phyloP scores from a whole-genome alignment of 208 protist genomes.

The Willaertia magna region DNA sequence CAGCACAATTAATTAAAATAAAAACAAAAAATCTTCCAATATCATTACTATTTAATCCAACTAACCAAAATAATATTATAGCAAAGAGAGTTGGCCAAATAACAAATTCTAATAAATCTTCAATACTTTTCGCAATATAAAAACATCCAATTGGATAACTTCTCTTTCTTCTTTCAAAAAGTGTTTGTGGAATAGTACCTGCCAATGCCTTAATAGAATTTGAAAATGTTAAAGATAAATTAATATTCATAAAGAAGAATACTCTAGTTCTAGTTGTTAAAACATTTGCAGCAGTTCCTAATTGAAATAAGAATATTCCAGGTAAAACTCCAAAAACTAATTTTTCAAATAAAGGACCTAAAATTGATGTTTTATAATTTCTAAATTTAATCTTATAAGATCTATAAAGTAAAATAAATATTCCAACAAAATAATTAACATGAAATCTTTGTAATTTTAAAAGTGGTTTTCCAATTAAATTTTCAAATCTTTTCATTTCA shows the following conservation, averaged over 20 bases:
- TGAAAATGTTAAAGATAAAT: background rate
- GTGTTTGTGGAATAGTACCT: background rate
- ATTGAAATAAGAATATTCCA: background rate
- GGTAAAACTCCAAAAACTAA: background rate
- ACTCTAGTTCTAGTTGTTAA: background rate
- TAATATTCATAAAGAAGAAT: background rate
- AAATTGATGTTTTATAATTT: background rate
- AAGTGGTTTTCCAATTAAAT: no score
- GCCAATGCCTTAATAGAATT: background rate
- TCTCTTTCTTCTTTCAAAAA: background rate
- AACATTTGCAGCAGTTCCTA: background rate
- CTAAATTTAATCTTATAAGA: background rate
- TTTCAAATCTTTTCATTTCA: no score
- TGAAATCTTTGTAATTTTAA: background rate
- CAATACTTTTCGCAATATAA: background rate
- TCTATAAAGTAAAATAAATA: background rate
- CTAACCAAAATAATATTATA: background rate
- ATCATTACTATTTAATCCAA: background rate
- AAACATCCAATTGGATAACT: background rate
- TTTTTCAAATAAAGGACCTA: background rate
- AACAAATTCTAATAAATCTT: background rate
- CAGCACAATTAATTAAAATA: background rate
- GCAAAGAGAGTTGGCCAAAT: background rate
- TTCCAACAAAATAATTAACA: background rate
- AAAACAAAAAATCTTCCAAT: background rate